Base-by-base conservation (phyloP, 2,329 filamentous ascomycete genomes). In the Penicillium sp. region DNA sequence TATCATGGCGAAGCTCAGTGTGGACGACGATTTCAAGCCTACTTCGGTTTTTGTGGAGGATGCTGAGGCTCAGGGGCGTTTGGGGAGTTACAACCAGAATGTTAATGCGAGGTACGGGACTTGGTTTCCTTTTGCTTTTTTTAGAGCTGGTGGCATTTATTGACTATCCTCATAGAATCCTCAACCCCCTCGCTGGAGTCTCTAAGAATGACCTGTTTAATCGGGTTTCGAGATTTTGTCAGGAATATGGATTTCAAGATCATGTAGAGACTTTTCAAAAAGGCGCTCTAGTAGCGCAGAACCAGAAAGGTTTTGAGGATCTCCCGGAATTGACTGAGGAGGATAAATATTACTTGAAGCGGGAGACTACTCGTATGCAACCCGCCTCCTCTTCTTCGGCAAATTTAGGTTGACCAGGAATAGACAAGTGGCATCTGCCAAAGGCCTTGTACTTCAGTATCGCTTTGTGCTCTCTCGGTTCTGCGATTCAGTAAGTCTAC, bases 181-280 rank as follows among this genome's bases (percentile, higher is more conserved):
- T 55, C 7, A 68, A 68, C 43, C 65, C 65, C n/a, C 59, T 68
- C 5, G 60, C 61, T 27, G 64, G 63, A 8, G 58, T 68, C 24
- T 46, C 64, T 9, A 58, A 58, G 41, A 55, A 58, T n/a, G 58
- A 57, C 45, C 53, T 68, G 14, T 47, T 61, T 31, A 57, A 61
- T n/a, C 75, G 77, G 7, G 77, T 75, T 3, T 69, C 75, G 29
- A 46, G 54, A 2, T 79, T 79, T 49, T 69, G 74, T n/a, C 60
- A 70, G 2, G 60, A 67, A 24, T 72, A 67, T 48, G 74, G 73
- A 2, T 67, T 79, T 0, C 29, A 52, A 0, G 72, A 75, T 5
- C 59, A 76, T 22, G 65, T 70, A 0, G 74, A 76, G 16, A 47
- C 63, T 7, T 57, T 68, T 27, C 58, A 61, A 46, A 64, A 63